Evolutionary conservation across 306 rosid genomes (phyloP).

Genomic region (Sechiopsis laciniata): DNA sequence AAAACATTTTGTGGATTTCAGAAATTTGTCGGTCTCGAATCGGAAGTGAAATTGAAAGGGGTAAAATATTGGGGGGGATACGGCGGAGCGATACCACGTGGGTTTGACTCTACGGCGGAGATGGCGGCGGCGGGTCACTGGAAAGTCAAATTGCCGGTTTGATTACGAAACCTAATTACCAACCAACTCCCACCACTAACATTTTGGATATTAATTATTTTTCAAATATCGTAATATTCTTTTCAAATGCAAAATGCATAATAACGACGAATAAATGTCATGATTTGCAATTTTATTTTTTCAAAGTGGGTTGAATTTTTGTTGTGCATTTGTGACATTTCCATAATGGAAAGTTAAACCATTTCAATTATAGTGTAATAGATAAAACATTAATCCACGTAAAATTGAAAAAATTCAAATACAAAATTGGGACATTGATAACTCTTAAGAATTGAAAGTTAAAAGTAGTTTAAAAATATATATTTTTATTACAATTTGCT

Average conservation of each 20-base stretch:
- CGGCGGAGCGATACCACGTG: slow-evolving; percentile 16
- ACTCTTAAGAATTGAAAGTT: too few relatives aligned
- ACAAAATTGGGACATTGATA: too few relatives aligned
- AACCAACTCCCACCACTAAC: not conserved
- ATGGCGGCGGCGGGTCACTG: not conserved
- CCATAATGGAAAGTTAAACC: too few relatives aligned
- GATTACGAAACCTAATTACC: not conserved
- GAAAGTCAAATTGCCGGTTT: slow-evolving; percentile 1
- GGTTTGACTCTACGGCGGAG: not conserved
- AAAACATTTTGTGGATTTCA: slow-evolving; percentile 3
- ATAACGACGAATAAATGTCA: not conserved
- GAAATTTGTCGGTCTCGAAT: not conserved
- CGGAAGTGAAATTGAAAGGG: not conserved
- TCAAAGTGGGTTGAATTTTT: not conserved
- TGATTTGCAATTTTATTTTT: not conserved
- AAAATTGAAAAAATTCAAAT: too few relatives aligned
- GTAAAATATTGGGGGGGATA: not conserved
- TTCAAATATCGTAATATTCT: not conserved
- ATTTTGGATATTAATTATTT: not conserved
- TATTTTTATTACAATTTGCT: too few relatives aligned
- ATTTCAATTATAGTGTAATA: too few relatives aligned
- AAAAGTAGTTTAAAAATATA: too few relatives aligned
- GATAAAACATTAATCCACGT: not conserved
- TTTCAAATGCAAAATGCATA: slow-evolving; percentile 8
- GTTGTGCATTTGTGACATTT: not conserved